Percentiles rank a stretch among this genome's conserved stretches.
These are phyloP conservation scores for Cajanus cajan DNA, from an alignment of 306 rosid genomes.

Conservation along the genomic window DNA sequence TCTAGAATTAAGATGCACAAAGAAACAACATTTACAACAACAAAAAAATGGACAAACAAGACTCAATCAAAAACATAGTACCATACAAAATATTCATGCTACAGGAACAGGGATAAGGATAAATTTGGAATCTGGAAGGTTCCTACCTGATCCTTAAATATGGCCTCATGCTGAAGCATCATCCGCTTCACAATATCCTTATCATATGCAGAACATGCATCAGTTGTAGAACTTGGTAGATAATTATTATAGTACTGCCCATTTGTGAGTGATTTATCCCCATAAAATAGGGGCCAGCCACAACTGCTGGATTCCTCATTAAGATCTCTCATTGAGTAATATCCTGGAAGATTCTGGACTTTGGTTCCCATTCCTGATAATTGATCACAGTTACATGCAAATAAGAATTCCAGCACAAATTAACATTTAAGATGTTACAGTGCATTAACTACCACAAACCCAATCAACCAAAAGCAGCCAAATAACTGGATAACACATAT, in stretches of 20 bases:
- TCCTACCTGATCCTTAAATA: conserved; percentile 77
- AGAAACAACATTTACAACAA: background rate
- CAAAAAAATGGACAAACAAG: background rate
- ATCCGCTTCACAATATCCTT: conserved; percentile 75
- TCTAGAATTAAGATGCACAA: conserved; percentile 20
- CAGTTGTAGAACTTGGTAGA: conserved; percentile 46
- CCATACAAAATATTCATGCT: conserved; percentile 1
- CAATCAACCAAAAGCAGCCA: background rate
- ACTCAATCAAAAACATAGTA: background rate
- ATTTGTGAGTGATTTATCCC: conserved; percentile 63
- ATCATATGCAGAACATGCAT: conserved; percentile 57
- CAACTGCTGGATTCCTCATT: conserved; percentile 90
- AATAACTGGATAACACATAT: background rate
- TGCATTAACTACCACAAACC: conserved; percentile 8
- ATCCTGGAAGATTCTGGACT: conserved; percentile 77
- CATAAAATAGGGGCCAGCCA: conserved; percentile 75
- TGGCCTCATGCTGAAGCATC: conserved; percentile 91
- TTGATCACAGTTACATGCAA: conserved; percentile 21
- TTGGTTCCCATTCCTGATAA: conserved; percentile 96
- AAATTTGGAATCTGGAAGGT: background rate
- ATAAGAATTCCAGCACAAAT: conserved; percentile 3
- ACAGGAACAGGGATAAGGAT: background rate
- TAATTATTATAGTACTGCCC: conserved; percentile 65
- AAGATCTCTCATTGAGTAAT: conserved; percentile 91
- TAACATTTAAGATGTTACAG: background rate